Conservation (phyloP, 345 rosid species). For the Microthlaspi erraticum region DNA sequence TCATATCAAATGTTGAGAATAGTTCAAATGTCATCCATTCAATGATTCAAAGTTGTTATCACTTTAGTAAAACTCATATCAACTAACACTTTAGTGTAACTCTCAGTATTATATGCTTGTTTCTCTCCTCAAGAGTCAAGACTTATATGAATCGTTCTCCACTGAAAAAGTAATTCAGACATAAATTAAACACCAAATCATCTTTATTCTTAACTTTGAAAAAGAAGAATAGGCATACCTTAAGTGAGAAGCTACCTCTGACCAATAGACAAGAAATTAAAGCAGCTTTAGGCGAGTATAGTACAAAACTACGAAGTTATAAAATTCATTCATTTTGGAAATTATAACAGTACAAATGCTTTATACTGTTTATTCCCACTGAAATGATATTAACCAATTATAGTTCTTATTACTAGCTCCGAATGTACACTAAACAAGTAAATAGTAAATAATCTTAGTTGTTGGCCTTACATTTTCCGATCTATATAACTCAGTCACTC, state of each 20-base stretch:
- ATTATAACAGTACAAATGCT: neutral
- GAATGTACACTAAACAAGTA: neutral
- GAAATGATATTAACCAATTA: neutral
- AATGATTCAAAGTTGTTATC: neutral
- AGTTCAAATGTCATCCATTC: neutral
- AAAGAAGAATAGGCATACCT: neutral
- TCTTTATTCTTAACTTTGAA: slow-evolving; percentile 10
- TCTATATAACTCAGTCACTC: slow-evolving; percentile 11
- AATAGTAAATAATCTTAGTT: neutral
- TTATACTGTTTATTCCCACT: neutral
- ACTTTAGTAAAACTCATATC: neutral
- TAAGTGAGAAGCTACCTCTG: slow-evolving; percentile 7
- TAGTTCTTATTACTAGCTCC: neutral
- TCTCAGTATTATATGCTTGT: neutral
- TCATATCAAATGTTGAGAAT: neutral
- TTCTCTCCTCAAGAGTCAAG: neutral
- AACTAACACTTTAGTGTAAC: neutral
- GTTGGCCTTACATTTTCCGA: neutral
- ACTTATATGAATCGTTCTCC: neutral
- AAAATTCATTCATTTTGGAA: neutral
- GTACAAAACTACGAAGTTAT: neutral
- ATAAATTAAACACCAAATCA: neutral
- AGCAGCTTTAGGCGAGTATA: neutral
- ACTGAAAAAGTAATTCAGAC: slow-evolving; percentile 4
- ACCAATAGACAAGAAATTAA: neutral